Conservation (phyloP, 805 yeast genomes). For the Candida nanaspora region DNA sequence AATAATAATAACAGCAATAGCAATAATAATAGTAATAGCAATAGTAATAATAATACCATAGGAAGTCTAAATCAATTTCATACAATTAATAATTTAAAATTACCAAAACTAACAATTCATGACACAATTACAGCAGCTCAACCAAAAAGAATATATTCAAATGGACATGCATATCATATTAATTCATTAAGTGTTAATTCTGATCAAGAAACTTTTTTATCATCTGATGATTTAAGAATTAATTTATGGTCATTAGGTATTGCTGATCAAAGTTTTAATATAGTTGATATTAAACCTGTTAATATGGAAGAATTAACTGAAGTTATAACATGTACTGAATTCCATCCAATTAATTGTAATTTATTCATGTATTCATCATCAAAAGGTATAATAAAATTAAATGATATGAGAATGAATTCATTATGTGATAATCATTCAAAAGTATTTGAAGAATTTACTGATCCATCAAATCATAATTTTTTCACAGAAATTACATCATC, state of each 20-base stretch:
- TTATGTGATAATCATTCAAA: slow-evolving; percentile 86
- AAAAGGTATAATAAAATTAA: slow-evolving; percentile 90
- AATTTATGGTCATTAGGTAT: slow-evolving; percentile 93
- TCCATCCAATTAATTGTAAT: slow-evolving; percentile 90
- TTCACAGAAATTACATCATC: slow-evolving; percentile 95
- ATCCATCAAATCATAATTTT: slow-evolving; percentile 88
- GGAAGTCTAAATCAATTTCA: slow-evolving; percentile 1
- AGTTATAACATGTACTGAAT: slow-evolving; percentile 93
- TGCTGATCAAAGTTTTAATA: slow-evolving; percentile 92
- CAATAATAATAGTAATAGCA: not conserved
- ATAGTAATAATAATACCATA: not conserved
- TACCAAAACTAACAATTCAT: slow-evolving; percentile 88
- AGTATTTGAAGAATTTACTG: slow-evolving; percentile 87
- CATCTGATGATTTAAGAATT: slow-evolving; percentile 90
- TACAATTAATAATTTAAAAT: slow-evolving; percentile 43
- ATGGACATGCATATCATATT: slow-evolving; percentile 97
- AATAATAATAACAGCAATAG: not conserved
- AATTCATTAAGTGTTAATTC: slow-evolving; percentile 91
- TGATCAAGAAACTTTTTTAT: slow-evolving; percentile 91
- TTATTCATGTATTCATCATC: slow-evolving; percentile 91
- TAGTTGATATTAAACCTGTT: slow-evolving; percentile 95
- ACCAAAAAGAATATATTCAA: slow-evolving; percentile 84
- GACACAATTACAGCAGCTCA: slow-evolving; percentile 94
- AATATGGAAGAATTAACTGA: slow-evolving; percentile 99
- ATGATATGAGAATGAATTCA: slow-evolving; percentile 95